These are phyloP conservation scores for Parmelia sp. DNA, from an alignment of 495 filamentous ascomycete genomes.

Conservation along the genomic window DNA sequence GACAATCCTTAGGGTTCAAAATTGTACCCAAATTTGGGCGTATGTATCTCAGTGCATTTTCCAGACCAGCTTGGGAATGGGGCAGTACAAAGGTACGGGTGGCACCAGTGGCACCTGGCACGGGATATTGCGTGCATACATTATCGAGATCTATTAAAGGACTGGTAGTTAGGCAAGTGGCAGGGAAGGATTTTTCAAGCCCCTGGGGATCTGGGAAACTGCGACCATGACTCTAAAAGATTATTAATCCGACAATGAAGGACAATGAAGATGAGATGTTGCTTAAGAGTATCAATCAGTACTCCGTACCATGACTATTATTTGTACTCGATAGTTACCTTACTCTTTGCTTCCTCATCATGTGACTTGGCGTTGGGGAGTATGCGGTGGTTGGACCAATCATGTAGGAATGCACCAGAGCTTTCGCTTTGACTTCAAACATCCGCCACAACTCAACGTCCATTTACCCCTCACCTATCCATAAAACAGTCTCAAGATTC, in stretches of 20 bases:
- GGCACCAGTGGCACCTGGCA: too few species aligned
- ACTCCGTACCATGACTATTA: not conserved
- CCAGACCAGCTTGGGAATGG: too few species aligned
- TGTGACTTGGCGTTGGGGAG: slow-evolving; percentile 5
- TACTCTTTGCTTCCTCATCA: not conserved
- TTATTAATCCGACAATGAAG: not conserved
- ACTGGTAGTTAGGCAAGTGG: not conserved
- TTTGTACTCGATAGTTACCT: not conserved
- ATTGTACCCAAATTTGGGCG: too few species aligned
- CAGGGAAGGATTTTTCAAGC: not conserved
- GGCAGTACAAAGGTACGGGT: too few species aligned
- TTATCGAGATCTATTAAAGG: not conserved
- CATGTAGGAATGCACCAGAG: not conserved
- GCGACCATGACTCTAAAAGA: not conserved
- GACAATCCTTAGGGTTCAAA: too few species aligned
- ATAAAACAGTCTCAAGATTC: not conserved
- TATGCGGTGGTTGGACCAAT: slow-evolving; percentile 11
- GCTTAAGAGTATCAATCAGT: not conserved
- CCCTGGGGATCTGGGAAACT: not conserved
- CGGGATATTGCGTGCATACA: not conserved
- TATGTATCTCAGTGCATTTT: too few species aligned
- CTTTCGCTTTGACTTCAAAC: slow-evolving; percentile 1
- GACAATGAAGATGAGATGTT: not conserved
- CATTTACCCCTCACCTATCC: slow-evolving; percentile 2
- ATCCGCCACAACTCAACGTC: not conserved